A percentile compares a stretch with the other conserved stretches of the same genome.
Evolutionary conservation across 2,329 filamentous ascomycete genomes (phyloP).

Genomic region (Kalaharituber pfeilii): DNA sequence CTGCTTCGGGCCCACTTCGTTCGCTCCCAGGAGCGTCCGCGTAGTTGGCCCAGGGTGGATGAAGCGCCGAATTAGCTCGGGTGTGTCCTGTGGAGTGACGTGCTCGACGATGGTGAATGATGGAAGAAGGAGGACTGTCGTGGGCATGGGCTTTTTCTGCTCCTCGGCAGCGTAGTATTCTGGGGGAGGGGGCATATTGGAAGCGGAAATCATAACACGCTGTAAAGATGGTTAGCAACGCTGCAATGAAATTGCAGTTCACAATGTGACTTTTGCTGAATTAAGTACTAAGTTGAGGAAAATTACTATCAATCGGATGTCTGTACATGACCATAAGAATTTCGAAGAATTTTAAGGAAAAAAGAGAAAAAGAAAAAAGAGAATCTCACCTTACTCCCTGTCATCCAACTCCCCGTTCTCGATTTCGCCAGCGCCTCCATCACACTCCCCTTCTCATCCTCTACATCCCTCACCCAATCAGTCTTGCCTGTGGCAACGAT

Average conservation of each 20-base stretch:
- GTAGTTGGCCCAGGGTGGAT: conserved; percentile 60
- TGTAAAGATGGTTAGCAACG: too few relatives aligned
- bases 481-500: conserved; percentile 89
- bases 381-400: too few relatives aligned
- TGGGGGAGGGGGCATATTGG: conserved; percentile 67
- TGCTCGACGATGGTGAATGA: conserved; percentile 70
- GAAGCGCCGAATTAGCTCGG: conserved; percentile 51
- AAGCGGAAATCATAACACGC: conserved; percentile 80
- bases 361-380: too few relatives aligned
- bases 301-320: too few relatives aligned
- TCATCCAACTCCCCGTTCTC: neutral
- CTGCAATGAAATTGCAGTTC: too few relatives aligned
- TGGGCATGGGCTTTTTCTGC: conserved; percentile 11
- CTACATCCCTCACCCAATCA: conserved; percentile 82
- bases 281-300: too few relatives aligned
- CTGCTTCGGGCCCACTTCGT: too few relatives aligned
- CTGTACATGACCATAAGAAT: too few relatives aligned
- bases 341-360: too few relatives aligned
- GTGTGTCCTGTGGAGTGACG: conserved; percentile 53
- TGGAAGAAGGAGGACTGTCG: conserved; percentile 42
- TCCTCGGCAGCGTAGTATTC: conserved; percentile 44
- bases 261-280: too few relatives aligned
- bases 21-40: conserved; percentile 40
- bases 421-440: conserved; percentile 49
- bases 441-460: conserved; percentile 69